phyloP scores from a whole-genome alignment of 192 early-diverging fungal species.

The Allomyces macrogynus region DNA sequence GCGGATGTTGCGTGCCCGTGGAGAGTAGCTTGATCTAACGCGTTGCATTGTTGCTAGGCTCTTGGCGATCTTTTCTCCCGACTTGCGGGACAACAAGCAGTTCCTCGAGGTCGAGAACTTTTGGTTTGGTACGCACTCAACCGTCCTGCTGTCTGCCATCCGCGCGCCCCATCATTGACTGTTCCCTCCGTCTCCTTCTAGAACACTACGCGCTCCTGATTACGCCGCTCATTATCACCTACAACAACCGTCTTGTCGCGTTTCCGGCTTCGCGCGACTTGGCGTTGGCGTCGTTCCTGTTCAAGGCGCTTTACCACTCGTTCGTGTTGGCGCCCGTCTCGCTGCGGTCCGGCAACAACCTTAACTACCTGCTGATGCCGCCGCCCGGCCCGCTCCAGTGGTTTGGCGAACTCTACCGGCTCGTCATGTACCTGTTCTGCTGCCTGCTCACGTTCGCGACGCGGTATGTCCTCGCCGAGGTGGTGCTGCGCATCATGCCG shows the following conservation, averaged over 20 bases:
- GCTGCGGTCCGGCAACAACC: conserved; percentile 18
- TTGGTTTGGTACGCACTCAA: conserved; percentile 16
- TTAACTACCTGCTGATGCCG: conserved; percentile 24
- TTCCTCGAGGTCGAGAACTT: conserved; percentile 29
- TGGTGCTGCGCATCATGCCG: conserved; percentile 13
- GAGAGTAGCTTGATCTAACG: neutral
- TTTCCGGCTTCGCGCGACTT: conserved; percentile 20
- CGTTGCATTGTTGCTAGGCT: conserved; percentile 7
- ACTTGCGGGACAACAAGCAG: conserved; percentile 22
- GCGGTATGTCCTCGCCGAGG: conserved; percentile 13
- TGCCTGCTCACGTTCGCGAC: conserved; percentile 13
- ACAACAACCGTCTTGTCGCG: conserved; percentile 26
- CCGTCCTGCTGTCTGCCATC: neutral
- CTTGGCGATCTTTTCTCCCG: conserved; percentile 23
- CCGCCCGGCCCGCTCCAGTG: conserved; percentile 12
- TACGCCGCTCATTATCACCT: conserved; percentile 27
- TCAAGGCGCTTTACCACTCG: conserved; percentile 30
- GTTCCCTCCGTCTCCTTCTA: conserved; percentile 3
- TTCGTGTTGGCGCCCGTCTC: conserved; percentile 18
- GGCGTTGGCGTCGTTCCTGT: conserved; percentile 24
- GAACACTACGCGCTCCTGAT: conserved; percentile 24
- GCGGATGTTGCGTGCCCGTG: neutral
- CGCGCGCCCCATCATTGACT: neutral
- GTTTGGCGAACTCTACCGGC: conserved; percentile 17
- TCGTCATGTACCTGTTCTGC: conserved; percentile 18